phyloP scores from a whole-genome alignment of 202 grass and related monocot genomes.

The Bolboschoenoplectus hybrid region DNA sequence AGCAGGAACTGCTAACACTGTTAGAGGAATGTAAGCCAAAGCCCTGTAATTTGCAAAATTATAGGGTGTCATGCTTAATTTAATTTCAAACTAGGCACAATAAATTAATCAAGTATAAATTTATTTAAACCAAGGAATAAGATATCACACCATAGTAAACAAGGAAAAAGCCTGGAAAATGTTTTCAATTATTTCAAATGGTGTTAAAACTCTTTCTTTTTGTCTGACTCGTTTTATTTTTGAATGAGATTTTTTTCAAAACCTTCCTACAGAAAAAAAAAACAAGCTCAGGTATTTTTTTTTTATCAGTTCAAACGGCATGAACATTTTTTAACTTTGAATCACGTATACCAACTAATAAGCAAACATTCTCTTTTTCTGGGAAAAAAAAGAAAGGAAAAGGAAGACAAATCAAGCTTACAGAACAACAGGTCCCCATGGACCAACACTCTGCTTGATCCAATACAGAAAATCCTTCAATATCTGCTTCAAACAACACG shows the following conservation, averaged over 20 bases:
- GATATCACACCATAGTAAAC: not conserved
- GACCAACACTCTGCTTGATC: slow-evolving; percentile 90
- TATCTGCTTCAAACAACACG: slow-evolving; percentile 53
- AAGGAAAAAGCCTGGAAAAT: not conserved
- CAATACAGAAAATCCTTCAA: slow-evolving; percentile 87
- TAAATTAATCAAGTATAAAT: not conserved
- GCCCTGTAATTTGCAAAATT: slow-evolving; percentile 61
- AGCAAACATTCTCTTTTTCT: slow-evolving; percentile 18
- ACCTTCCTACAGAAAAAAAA: not conserved
- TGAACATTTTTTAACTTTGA: slow-evolving; percentile 15
- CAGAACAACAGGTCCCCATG: slow-evolving; percentile 95
- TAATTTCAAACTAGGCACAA: slow-evolving; percentile 22
- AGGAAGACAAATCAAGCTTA: slow-evolving; percentile 50
- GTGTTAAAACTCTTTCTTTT: not conserved
- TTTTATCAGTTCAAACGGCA: slow-evolving; percentile 33
- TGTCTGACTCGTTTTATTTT: not conserved
- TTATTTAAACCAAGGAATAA: slow-evolving; percentile 9
- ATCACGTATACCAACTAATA: slow-evolving; percentile 10
- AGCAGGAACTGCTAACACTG: slow-evolving; percentile 93
- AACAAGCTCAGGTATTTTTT: not conserved
- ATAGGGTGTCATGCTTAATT: not conserved
- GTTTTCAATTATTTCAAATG: slow-evolving; percentile 4
- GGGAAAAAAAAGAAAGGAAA: not conserved
- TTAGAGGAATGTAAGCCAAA: slow-evolving; percentile 88
- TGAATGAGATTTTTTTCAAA: not conserved